phyloP scores from a whole-genome alignment of 768 basidiomycete genomes.

The Tremella mesenterica region DNA sequence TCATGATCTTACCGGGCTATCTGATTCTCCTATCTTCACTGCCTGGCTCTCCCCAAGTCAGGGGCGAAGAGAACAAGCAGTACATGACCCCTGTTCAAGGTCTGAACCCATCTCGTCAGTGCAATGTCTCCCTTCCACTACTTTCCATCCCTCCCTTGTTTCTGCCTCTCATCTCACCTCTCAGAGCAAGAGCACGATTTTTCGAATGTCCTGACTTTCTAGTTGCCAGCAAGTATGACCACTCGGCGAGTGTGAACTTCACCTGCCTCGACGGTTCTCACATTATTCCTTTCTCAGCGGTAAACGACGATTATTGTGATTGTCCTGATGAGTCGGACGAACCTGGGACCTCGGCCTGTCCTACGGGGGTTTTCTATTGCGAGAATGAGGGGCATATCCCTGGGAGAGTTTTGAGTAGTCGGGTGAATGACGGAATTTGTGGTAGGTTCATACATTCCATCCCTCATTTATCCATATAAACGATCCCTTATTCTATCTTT shows the following conservation, averaged over 20 bases:
- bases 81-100: too few species aligned
- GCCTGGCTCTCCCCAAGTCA: too few species aligned
- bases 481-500: too few species aligned
- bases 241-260: conserved; percentile 49
- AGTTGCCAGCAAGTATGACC: conserved; percentile 23
- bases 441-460: conserved; percentile 51
- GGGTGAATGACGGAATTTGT: conserved; percentile 88
- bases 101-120: too few species aligned
- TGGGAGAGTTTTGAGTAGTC: conserved; percentile 62
- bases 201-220: too few species aligned
- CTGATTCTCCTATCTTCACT: too few species aligned
- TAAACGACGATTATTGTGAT: conserved; percentile 94
- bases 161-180: too few species aligned
- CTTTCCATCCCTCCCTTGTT: too few species aligned
- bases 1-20: too few species aligned
- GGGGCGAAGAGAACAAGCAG: too few species aligned
- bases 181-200: too few species aligned
- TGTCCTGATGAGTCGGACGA: conserved; percentile 93
- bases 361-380: conserved; percentile 61
- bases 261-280: conserved; percentile 71
- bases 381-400: conserved; percentile 81
- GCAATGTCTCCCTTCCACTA: too few species aligned
- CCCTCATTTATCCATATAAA: background rate
- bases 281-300: conserved; percentile 65
- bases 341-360: conserved; percentile 85